These are phyloP conservation scores for Salix brachista DNA, from an alignment of 345 rosid species.

Conservation along the genomic window DNA sequence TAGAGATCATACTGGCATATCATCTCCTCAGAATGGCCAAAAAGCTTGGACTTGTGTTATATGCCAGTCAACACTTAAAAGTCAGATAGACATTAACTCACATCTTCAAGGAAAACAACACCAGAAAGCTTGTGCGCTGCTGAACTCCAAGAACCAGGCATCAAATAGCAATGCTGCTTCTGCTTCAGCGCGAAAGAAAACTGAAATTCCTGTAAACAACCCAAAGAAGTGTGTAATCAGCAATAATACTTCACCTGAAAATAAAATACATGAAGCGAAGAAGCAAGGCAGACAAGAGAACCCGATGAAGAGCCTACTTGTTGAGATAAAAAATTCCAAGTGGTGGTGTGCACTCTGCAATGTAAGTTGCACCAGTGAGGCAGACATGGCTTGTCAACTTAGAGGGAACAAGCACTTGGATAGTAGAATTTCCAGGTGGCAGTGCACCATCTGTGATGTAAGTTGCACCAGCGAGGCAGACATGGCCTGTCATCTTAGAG, in stretches of 20 bases:
- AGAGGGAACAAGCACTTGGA: constrained; percentile 11
- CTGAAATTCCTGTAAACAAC: not conserved
- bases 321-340: not conserved
- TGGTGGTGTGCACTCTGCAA: constrained; percentile 12
- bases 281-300: not conserved
- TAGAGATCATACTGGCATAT: too few species aligned
- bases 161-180: not conserved
- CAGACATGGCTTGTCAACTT: not conserved
- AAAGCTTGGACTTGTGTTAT: not conserved
- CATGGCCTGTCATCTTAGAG: constrained; percentile 7
- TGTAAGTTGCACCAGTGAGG: not conserved
- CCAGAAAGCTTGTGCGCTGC: not conserved
- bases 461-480: constrained; percentile 1
- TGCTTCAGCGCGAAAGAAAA: not conserved
- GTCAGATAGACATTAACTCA: not conserved
- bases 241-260: not conserved
- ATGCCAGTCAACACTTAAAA: not conserved
- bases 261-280: not conserved
- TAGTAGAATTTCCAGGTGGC: too few species aligned
- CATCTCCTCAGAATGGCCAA: not conserved
- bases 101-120: constrained; percentile 4
- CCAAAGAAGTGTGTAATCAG: not conserved
- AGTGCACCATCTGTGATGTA: not conserved
- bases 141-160: not conserved
- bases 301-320: not conserved